phyloP scores from a whole-genome alignment of 176 grass and related monocot species.

The Eragrostis curvula region DNA sequence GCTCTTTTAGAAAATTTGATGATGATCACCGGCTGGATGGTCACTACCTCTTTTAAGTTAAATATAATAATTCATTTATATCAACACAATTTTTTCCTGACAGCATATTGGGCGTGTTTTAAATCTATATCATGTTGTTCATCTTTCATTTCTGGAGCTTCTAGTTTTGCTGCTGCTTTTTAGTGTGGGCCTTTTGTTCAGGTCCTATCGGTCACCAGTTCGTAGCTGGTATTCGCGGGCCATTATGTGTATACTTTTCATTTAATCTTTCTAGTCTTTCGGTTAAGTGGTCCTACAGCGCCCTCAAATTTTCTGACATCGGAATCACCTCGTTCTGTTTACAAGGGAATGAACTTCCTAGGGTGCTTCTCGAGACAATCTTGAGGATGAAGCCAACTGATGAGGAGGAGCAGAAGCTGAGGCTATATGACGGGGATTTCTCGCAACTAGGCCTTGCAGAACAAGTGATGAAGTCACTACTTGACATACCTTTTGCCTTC shows the following conservation, averaged over 20 bases:
- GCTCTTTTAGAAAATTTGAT: not conserved
- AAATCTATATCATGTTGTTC: not conserved
- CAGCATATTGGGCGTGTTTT: not conserved
- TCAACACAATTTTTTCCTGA: not conserved
- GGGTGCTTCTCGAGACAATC: conserved; percentile 70
- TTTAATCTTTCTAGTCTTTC: not conserved
- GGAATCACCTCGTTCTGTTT: conserved; percentile 17
- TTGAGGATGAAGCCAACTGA: conserved; percentile 83
- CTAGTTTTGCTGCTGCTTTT: conserved; percentile 1
- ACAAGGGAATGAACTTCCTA: conserved; percentile 83
- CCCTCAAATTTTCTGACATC: conserved; percentile 23
- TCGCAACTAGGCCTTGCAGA: conserved; percentile 66
- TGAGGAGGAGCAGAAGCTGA: conserved; percentile 76
- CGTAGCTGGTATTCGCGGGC: not conserved
- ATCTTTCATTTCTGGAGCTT: not conserved
- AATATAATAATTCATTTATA: not conserved
- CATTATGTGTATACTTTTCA: not conserved
- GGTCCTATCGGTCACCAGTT: not conserved
- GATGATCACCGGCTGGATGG: not conserved
- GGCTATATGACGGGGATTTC: conserved; percentile 65
- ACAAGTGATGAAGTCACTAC: conserved; percentile 74
- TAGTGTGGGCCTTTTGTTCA: not conserved
- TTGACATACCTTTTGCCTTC: conserved; percentile 77
- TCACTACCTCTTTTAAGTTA: not conserved
- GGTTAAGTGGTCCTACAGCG: not conserved